A percentile compares a stretch with the other conserved stretches of the same genome.
These are phyloP conservation scores for Cercis canadensis DNA, from an alignment of 306 rosid genomes.

Conservation along the genomic window DNA sequence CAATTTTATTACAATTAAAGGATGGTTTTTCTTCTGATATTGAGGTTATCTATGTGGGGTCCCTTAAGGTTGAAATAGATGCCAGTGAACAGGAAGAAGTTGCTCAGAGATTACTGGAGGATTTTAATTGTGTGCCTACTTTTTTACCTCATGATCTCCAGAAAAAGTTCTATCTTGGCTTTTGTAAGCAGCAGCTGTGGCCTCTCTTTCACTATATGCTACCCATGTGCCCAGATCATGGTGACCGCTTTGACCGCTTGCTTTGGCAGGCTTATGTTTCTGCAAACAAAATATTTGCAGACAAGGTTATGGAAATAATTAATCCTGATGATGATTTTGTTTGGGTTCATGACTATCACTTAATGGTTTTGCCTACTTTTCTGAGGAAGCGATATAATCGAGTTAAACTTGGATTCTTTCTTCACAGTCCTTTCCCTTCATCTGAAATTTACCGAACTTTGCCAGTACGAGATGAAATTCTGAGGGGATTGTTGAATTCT, in stretches of 20 bases:
- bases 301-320: conserved; percentile 85
- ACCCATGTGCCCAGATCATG: conserved; percentile 79
- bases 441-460: conserved; percentile 84
- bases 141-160: conserved; percentile 77
- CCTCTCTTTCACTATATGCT: conserved; percentile 92
- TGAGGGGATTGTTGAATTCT: conserved; percentile 76
- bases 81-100: conserved; percentile 75
- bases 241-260: conserved; percentile 76
- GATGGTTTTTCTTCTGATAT: conserved; percentile 77
- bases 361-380: conserved; percentile 90
- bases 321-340: conserved; percentile 84
- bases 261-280: conserved; percentile 91
- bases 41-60: conserved; percentile 83
- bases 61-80: conserved; percentile 77
- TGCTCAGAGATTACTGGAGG: conserved; percentile 71
- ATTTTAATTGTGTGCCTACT: conserved; percentile 78
- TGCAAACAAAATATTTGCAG: conserved; percentile 85
- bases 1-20: conserved; percentile 66
- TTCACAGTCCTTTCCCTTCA: conserved; percentile 87
- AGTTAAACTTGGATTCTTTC: conserved; percentile 84
- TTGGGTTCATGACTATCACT: conserved; percentile 91
- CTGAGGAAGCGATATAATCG: conserved; percentile 70
- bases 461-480: conserved; percentile 81
- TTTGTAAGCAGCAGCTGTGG: conserved; percentile 83
- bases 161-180: conserved; percentile 71